These are phyloP conservation scores for Triangularia setosa DNA, from an alignment of 2,329 filamentous ascomycete genomes.

Conservation along the genomic window DNA sequence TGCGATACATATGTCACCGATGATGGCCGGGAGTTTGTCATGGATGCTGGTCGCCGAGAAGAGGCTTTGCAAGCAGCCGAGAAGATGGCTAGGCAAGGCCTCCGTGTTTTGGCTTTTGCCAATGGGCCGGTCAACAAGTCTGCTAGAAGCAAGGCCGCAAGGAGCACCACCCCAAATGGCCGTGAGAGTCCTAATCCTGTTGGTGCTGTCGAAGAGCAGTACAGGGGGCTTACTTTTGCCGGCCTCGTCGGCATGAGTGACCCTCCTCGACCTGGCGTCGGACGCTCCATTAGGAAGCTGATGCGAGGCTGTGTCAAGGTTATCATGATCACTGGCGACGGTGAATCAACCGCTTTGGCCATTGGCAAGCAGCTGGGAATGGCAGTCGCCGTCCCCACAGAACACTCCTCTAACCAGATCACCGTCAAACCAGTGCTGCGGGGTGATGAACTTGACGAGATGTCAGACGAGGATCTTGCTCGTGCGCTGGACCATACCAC, in stretches of 20 bases:
- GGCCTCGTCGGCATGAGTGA: slow-evolving; percentile 97
- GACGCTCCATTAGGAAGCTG: slow-evolving; percentile 79
- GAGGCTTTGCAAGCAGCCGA: slow-evolving; percentile 78
- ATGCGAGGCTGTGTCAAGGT: slow-evolving; percentile 95
- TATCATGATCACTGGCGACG: slow-evolving; percentile 98
- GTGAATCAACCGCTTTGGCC: slow-evolving; percentile 88
- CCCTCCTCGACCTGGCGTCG: slow-evolving; percentile 85
- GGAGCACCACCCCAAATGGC: slow-evolving; percentile 26
- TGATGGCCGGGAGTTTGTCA: slow-evolving; percentile 78
- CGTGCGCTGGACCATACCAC: slow-evolving; percentile 83
- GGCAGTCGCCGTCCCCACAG: slow-evolving; percentile 61
- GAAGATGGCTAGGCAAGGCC: slow-evolving; percentile 79
- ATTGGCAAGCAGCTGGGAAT: slow-evolving; percentile 96
- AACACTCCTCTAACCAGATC: slow-evolving; percentile 51
- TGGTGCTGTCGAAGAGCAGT: slow-evolving; percentile 61
- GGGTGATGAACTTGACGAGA: slow-evolving; percentile 88
- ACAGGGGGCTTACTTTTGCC: slow-evolving; percentile 80
- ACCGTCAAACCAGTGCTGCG: slow-evolving; percentile 69
- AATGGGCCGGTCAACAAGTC: slow-evolving; percentile 65
- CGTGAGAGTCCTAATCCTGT: slow-evolving; percentile 41
- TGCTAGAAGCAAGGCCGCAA: slow-evolving; percentile 51
- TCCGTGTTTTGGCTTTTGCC: slow-evolving; percentile 89
- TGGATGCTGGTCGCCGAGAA: slow-evolving; percentile 72
- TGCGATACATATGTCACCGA: slow-evolving; percentile 88
- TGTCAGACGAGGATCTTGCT: slow-evolving; percentile 81